A percentile compares a stretch with the other conserved stretches of the same genome.
phyloP scores from a whole-genome alignment of 768 basidiomycete species.

The Lentinus tigrinus region DNA sequence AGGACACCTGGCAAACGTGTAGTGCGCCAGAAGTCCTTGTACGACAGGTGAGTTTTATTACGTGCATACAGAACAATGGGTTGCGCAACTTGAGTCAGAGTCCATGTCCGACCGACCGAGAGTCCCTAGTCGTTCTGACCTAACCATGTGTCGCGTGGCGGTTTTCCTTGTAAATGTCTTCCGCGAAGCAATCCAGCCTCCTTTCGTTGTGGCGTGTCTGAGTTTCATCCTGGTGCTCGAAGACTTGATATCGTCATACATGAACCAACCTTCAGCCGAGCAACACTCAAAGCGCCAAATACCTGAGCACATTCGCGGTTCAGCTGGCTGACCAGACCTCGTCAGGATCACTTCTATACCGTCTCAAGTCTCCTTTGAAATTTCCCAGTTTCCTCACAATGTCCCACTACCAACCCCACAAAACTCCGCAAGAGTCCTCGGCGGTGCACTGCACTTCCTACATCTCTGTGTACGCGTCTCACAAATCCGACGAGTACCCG shows the following conservation, averaged over 20 bases:
- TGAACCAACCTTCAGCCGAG: too few relatives aligned
- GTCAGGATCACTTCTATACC: slow-evolving; percentile 63
- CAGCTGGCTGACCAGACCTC: not conserved
- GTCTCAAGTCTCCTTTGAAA: slow-evolving; percentile 71
- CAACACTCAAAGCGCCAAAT: too few relatives aligned
- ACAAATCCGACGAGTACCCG: slow-evolving; percentile 53
- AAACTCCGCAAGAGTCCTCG: slow-evolving; percentile 65
- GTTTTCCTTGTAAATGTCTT: not conserved
- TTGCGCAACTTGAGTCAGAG: not conserved
- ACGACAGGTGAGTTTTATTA: slow-evolving; percentile 56
- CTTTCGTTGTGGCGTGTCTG: not conserved
- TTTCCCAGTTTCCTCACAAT: slow-evolving; percentile 82
- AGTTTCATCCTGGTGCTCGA: too few relatives aligned
- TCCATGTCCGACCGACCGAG: not conserved
- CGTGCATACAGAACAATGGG: not conserved
- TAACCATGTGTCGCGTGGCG: not conserved
- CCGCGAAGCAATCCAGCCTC: not conserved
- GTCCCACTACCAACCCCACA: slow-evolving; percentile 67
- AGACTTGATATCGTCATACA: too few relatives aligned
- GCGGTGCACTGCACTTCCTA: slow-evolving; percentile 61
- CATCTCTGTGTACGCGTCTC: slow-evolving; percentile 66
- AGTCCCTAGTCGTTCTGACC: not conserved
- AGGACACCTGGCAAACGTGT: slow-evolving; percentile 48
- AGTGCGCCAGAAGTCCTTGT: slow-evolving; percentile 60
- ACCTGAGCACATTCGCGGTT: not conserved